Percentiles rank a stretch among this genome's conserved stretches.
These are phyloP conservation scores for Neonectria neomacrospora DNA, from an alignment of 2,329 filamentous ascomycete species.

Conservation along the genomic window DNA sequence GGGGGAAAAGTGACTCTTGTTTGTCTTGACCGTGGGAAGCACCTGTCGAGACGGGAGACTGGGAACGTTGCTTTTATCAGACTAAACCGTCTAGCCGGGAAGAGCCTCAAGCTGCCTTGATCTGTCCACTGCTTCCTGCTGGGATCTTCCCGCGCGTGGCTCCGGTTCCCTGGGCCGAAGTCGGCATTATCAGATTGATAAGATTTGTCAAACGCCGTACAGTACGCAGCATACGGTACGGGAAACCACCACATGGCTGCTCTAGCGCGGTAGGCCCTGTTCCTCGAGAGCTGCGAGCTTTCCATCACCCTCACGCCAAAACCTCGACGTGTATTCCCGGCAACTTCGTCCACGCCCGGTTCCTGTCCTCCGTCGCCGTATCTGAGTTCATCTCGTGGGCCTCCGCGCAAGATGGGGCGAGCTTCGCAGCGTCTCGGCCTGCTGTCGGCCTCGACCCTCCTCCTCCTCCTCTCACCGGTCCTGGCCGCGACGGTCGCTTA, in stretches of 20 bases:
- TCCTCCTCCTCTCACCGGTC: constrained; percentile 17
- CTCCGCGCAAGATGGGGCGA: constrained; percentile 5
- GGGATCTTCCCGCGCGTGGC: background rate
- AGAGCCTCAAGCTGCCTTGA: background rate
- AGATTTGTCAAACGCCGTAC: constrained; percentile 26
- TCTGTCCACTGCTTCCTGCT: background rate
- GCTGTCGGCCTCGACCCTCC: background rate
- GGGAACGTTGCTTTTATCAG: background rate
- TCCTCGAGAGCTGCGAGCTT: background rate
- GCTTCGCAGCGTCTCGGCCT: background rate
- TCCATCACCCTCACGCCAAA: background rate
- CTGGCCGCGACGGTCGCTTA: constrained; percentile 62
- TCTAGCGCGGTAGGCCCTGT: constrained; percentile 4
- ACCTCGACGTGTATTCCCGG: background rate
- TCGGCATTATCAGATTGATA: constrained; percentile 41
- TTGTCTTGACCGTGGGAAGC: background rate
- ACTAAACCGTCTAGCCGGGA: background rate
- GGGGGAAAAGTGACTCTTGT: background rate
- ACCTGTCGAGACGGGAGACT: background rate
- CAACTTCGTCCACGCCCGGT: background rate
- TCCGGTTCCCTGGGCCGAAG: constrained; percentile 18
- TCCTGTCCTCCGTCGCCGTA: background rate
- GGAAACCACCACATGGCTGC: background rate
- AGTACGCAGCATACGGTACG: background rate
- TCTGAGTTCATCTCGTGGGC: background rate